A percentile compares a stretch with the other conserved stretches of the same genome.
phyloP scores from a whole-genome alignment of 2,329 filamentous ascomycete species.

The Knufia fluminis region DNA sequence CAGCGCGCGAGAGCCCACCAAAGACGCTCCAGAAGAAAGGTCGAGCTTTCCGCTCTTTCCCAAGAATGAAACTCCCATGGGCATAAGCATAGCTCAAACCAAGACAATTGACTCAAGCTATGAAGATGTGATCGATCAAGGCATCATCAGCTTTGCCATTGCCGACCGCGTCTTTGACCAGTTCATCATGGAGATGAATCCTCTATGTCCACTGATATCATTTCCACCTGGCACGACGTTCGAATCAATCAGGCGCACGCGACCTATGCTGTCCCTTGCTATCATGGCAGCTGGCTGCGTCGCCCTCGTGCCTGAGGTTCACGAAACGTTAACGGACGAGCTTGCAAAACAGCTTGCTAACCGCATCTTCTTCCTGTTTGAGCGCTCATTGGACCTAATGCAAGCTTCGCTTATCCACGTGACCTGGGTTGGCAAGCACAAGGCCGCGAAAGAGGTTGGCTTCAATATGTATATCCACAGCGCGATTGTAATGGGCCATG shows the following conservation, averaged over 20 bases:
- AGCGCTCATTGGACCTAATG: constrained; percentile 75
- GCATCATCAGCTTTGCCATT: constrained; percentile 41
- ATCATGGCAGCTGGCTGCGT: constrained; percentile 48
- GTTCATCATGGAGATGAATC: constrained; percentile 45
- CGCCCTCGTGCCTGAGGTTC: constrained; percentile 42
- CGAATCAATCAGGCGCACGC: constrained; percentile 44
- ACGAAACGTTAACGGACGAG: constrained; percentile 56
- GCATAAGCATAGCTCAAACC: background rate
- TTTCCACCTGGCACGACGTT: constrained; percentile 46
- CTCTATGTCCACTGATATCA: constrained; percentile 49
- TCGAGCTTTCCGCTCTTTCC: constrained; percentile 4
- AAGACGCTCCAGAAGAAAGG: constrained; percentile 1
- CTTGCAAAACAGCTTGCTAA: constrained; percentile 65
- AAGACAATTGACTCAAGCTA: constrained; percentile 15
- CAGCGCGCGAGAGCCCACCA: background rate
- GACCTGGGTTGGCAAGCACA: constrained; percentile 75
- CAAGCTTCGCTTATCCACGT: constrained; percentile 65
- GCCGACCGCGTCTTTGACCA: constrained; percentile 47
- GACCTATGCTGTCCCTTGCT: constrained; percentile 50
- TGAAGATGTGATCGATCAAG: constrained; percentile 41
- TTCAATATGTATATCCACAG: constrained; percentile 81
- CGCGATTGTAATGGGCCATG: constrained; percentile 69
- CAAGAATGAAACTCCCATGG: background rate
- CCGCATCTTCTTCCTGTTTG: constrained; percentile 61
- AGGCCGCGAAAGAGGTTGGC: constrained; percentile 73